Evolutionary conservation across 305 asterid genomes (phyloP), one percentile per base, ranked within the genome.

Genomic region (Fraxinus dipetala): DNA sequence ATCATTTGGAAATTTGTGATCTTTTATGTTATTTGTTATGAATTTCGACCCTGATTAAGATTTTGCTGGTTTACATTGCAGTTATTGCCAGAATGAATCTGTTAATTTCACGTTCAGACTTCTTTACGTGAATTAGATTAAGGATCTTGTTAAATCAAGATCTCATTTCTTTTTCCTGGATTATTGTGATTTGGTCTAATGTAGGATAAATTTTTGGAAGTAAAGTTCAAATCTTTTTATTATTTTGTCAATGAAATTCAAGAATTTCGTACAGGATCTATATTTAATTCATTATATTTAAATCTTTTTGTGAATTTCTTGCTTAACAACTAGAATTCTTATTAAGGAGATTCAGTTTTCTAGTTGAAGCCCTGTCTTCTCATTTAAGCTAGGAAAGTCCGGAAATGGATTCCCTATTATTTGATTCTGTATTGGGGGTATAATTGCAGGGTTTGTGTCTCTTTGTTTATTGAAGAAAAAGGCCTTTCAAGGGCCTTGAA

Each of bases 371-470:
- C 40, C n/a, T 30, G 11, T 63, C 43, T 75, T 16, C 45, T 67
- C 48, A 10, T 72, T 35, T 74, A 16, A 32, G 75, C 4, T 20
- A 75, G 67, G 45, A 13, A 45, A 45, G 36, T 54, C 26, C 28
- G 40, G 6, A 36, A 8, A 65, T 69, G 24, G 9, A 2, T 70
- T 22, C 31, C 54, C 45, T 28, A 18, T 80, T 81, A 75, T 83
- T 72, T 79, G 32, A 32, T 31, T 30, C 34, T 26, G 24, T 75
- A 18, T 31, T 14, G 51, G 85, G 65, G 82, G 31, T 78, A 31
- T n/a, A 18, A 24, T 81, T 90, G 82, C 92, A 92, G 93, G 96
- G 92, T 89, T 91, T 91, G 93, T 91, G 91, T 94, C 93, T 91
- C 96, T 94, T 88, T 90, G 79, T 82, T 72, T 69, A 76, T 79